Percentiles rank a stretch among this genome's conserved stretches.
These are phyloP conservation scores for Nadsonia fulvescens DNA, from an alignment of 805 yeast genomes.

Conservation along the genomic window DNA sequence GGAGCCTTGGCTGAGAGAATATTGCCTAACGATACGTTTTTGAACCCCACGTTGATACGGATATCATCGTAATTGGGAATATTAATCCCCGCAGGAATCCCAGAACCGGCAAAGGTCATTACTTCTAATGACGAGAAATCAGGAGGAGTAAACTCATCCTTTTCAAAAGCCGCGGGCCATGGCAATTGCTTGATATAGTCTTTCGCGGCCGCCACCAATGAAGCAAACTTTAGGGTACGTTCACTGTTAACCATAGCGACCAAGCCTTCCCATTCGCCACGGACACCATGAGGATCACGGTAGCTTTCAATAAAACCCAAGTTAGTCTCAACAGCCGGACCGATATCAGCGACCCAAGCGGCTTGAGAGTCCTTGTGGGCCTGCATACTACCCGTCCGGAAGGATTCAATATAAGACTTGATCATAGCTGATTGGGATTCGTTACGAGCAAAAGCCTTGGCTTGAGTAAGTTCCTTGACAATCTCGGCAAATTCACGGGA, in stretches of 20 bases:
- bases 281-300: conserved; percentile 79
- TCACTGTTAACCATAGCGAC: conserved; percentile 84
- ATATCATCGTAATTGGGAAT: conserved; percentile 88
- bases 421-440: conserved; percentile 53
- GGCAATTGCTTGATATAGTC: conserved; percentile 51
- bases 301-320: conserved; percentile 87
- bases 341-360: conserved; percentile 73
- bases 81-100: conserved; percentile 85
- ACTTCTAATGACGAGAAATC: conserved; percentile 86
- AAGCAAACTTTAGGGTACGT: conserved; percentile 62
- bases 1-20: conserved; percentile 59
- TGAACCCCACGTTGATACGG: conserved; percentile 67
- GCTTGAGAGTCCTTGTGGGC: conserved; percentile 75
- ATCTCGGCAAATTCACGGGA: conserved; percentile 42
- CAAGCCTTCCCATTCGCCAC: conserved; percentile 88
- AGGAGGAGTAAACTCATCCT: conserved; percentile 77
- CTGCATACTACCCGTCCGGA: conserved; percentile 65
- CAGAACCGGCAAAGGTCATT: conserved; percentile 74
- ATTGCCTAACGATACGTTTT: conserved; percentile 79
- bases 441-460: conserved; percentile 50
- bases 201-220: conserved; percentile 49
- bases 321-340: conserved; percentile 64
- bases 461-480: conserved; percentile 35
- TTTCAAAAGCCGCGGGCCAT: conserved; percentile 62
- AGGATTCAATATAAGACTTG: conserved; percentile 46